A percentile compares a stretch with the other conserved stretches of the same genome.
These are phyloP conservation scores for Eucalyptus tenuipes DNA, from an alignment of 345 rosid species.

Conservation along the genomic window DNA sequence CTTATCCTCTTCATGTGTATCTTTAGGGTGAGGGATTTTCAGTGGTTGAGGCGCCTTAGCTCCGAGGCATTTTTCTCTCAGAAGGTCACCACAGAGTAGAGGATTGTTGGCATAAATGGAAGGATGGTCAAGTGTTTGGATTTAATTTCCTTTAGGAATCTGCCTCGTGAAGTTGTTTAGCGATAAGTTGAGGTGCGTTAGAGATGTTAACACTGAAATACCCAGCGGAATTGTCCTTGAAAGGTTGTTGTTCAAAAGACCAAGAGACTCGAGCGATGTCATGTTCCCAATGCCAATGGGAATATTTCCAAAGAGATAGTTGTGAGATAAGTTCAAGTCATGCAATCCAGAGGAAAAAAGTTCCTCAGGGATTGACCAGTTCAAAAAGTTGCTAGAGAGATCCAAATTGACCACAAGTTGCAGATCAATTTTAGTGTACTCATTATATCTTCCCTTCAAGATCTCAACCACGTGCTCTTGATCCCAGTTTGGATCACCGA, in stretches of 20 bases:
- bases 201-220: background rate
- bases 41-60: background rate
- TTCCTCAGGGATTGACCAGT: background rate
- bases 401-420: background rate
- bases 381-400: conserved; percentile 6
- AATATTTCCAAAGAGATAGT: conserved; percentile 1
- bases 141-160: background rate
- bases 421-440: background rate
- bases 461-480: background rate
- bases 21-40: no score
- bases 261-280: background rate
- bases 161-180: background rate
- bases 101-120: background rate
- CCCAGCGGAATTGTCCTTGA: conserved; percentile 3
- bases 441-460: background rate
- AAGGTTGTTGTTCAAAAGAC: conserved; percentile 1
- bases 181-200: conserved; percentile 5
- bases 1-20: background rate
- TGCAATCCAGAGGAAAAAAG: background rate
- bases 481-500: background rate
- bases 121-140: fast-evolving
- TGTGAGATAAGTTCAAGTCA: conserved; percentile 6
- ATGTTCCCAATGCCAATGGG: background rate
- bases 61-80: background rate
- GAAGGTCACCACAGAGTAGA: background rate